phyloP scores from a whole-genome alignment of 2,329 filamentous ascomycete species.

The Elsinoe australis region DNA sequence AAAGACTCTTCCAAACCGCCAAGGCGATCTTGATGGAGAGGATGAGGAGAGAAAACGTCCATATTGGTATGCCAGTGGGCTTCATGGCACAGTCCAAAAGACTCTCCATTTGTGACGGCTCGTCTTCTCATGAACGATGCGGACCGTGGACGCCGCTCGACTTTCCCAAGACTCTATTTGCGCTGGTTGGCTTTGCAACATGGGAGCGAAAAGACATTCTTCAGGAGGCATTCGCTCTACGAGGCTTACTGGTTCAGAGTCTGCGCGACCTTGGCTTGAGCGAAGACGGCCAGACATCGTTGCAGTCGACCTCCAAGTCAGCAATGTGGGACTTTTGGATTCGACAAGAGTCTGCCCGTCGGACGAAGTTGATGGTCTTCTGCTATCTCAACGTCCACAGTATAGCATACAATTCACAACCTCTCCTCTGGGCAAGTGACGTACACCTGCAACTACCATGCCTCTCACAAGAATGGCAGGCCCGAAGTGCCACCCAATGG shows the following conservation, averaged over 20 bases:
- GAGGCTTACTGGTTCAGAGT: constrained; percentile 26
- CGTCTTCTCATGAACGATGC: not conserved
- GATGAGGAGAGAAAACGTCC: not conserved
- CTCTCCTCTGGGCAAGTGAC: constrained; percentile 1
- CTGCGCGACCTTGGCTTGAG: constrained; percentile 23
- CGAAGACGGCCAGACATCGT: not conserved
- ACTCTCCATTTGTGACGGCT: not conserved
- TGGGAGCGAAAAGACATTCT: constrained; percentile 29
- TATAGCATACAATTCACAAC: constrained; percentile 26
- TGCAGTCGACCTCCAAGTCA: constrained; percentile 1
- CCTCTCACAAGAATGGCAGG: constrained; percentile 12
- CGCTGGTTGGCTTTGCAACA: constrained; percentile 29
- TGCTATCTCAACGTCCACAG: constrained; percentile 31
- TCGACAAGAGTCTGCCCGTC: constrained; percentile 26
- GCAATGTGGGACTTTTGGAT: constrained; percentile 24
- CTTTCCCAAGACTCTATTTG: constrained; percentile 27
- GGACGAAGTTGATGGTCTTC: constrained; percentile 30
- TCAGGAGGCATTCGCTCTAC: constrained; percentile 28
- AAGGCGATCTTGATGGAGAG: constrained; percentile 24
- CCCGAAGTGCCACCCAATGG: not conserved
- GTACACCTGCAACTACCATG: constrained; percentile 7
- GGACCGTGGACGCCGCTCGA: constrained; percentile 10
- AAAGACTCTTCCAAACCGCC: constrained; percentile 27
- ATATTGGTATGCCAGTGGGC: not conserved
- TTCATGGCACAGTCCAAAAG: not conserved